Evolutionary conservation across 805 yeast genomes (phyloP).

Genomic region (Candida corydali): DNA sequence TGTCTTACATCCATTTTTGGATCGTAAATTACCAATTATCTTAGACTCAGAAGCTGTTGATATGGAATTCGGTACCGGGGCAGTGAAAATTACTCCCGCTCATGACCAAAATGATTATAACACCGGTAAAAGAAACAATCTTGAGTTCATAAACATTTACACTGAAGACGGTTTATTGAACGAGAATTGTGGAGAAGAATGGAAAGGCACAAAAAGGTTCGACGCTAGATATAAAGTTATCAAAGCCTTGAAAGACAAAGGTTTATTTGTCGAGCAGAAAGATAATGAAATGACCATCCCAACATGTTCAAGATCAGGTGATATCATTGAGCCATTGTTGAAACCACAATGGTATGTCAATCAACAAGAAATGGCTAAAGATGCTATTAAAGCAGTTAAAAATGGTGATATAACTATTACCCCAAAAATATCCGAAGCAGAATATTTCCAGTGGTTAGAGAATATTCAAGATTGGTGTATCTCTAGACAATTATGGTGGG

Average conservation of each 20-base stretch:
- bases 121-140: slow-evolving; percentile 90
- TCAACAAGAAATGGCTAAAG: slow-evolving; percentile 83
- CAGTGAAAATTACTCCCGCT: slow-evolving; percentile 98
- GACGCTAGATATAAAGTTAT: slow-evolving; percentile 88
- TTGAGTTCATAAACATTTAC: slow-evolving; percentile 83
- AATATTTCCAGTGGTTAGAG: slow-evolving; percentile 92
- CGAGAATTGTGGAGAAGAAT: slow-evolving; percentile 84
- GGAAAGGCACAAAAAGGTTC: slow-evolving; percentile 87
- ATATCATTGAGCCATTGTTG: slow-evolving; percentile 90
- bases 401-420: slow-evolving; percentile 74
- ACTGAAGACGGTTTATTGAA: slow-evolving; percentile 92
- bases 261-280: slow-evolving; percentile 68
- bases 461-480: slow-evolving; percentile 99
- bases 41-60: slow-evolving; percentile 93
- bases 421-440: slow-evolving; percentile 89
- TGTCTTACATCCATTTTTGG: slow-evolving; percentile 85
- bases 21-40: slow-evolving; percentile 80
- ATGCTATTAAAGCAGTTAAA: slow-evolving; percentile 80
- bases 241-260: slow-evolving; percentile 69
- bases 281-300: slow-evolving; percentile 97
- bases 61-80: slow-evolving; percentile 99
- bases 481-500: slow-evolving; percentile 90
- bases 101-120: slow-evolving; percentile 96
- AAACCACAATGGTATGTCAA: slow-evolving; percentile 99
- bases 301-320: slow-evolving; percentile 93